Base-by-base conservation (phyloP, 2,329 filamentous ascomycete genomes). In the Tolypocladium nubicola region DNA sequence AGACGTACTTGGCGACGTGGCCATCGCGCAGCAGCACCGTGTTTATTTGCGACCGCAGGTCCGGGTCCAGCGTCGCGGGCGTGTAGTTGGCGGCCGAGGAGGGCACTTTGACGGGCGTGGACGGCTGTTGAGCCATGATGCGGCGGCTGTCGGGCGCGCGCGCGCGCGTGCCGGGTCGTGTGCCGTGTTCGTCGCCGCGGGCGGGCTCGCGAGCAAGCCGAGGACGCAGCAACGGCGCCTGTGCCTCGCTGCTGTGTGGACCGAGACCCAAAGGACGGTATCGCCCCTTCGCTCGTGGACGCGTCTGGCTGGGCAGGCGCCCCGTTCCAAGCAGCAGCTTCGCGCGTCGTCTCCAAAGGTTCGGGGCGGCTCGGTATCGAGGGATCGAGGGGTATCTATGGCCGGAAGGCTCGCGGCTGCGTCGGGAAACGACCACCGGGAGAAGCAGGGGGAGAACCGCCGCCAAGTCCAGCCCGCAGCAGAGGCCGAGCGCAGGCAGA, bases 11-110 rank as follows among this genome's bases (percentile, higher is more conserved):
- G 52, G 75, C 70, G 30, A 85, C 78, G 60, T 85, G 79, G 3
- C 83, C 83, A 52, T 84, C 82, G 45, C 76, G 74, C 39, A 86
- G 73, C 30, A 87, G 71, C 14, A 81, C 64, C 11, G 76, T 74
- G 66, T 87, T 86, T 64, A 87, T 82, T 63, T 85, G 78, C 2
- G 83, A 85, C 26, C 84, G 76, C 57, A 86, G 70, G 58, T 86
- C 83, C 8, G 79, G 75, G 63, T 87, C 84, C 57, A 83, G 76
- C 10, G 81, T 86, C 7, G 81, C 81, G 54, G 80, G 73, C 19
- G 82, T 81, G 69, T 86, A 83, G 63, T 76, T 79, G 3, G 82
- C 75, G n/a, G 81, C 81, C 38, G 80, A 78, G 8, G 79, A 71
- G 16, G 84, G 80, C 53, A 86, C 80, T 67, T 84, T 84, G 64